Conservation (phyloP, 2,329 filamentous ascomycete species). For the Fusarium keratoplasticum region DNA sequence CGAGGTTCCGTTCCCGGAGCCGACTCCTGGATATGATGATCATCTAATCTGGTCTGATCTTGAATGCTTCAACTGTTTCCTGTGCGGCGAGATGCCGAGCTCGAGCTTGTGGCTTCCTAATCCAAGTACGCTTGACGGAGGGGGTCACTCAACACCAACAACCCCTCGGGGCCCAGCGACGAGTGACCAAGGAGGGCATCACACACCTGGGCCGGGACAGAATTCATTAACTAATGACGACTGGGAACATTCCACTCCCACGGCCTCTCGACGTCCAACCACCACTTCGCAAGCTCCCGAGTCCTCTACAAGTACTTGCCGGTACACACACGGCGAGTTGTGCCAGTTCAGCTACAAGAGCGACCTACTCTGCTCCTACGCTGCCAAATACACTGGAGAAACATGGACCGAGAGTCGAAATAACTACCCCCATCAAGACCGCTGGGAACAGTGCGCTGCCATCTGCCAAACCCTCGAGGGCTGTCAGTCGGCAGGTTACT, state of each 20-base stretch:
- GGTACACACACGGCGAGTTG: conserved; percentile 4
- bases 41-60: neutral
- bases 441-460: conserved; percentile 11
- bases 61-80: neutral
- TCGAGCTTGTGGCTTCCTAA: neutral
- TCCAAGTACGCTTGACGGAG: neutral
- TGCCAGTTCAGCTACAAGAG: conserved; percentile 15
- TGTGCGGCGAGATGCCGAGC: neutral
- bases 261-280: neutral
- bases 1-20: neutral
- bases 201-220: neutral
- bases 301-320: neutral
- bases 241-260: neutral
- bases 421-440: conserved; percentile 15
- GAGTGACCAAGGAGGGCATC: neutral
- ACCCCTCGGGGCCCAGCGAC: neutral
- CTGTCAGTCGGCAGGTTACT: conserved; percentile 11
- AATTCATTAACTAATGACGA: too few species aligned
- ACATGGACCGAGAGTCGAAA: conserved; percentile 5
- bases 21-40: neutral
- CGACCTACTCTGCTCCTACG: conserved; percentile 12
- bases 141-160: neutral
- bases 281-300: neutral
- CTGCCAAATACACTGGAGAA: neutral
- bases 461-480: conserved; percentile 10